phyloP scores from a whole-genome alignment of 2,329 filamentous ascomycete species.

The Botrytis fragariae region DNA sequence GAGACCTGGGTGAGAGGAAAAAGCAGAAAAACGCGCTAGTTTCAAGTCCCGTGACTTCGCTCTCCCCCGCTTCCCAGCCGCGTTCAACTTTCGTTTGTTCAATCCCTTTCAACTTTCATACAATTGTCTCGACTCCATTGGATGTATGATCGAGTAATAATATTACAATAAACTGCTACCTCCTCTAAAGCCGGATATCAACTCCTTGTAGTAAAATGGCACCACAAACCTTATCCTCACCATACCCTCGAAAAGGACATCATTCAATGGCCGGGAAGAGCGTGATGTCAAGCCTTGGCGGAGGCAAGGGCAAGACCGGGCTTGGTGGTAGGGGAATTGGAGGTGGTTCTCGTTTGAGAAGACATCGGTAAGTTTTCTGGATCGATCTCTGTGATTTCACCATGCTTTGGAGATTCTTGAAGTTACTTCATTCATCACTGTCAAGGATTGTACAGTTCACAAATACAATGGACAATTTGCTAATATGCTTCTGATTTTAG shows the following conservation, averaged over 20 bases:
- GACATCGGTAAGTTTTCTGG: constrained; percentile 15
- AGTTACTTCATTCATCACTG: background rate
- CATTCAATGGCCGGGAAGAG: constrained; percentile 5
- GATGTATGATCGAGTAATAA: background rate
- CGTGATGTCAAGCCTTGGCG: background rate
- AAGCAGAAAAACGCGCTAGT: background rate
- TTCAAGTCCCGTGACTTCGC: constrained; percentile 1
- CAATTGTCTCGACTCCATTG: background rate
- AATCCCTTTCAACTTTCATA: background rate
- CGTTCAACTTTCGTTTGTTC: background rate
- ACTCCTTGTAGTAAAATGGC: background rate
- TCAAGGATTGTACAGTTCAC: background rate
- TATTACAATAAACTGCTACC: background rate
- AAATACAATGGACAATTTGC: background rate
- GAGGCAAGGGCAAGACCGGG: constrained; percentile 24
- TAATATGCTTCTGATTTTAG: constrained; percentile 36
- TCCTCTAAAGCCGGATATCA: background rate
- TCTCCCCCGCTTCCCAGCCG: background rate
- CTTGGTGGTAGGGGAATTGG: constrained; percentile 20
- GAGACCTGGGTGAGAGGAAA: background rate
- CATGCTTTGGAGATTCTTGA: background rate
- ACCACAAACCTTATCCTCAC: background rate
- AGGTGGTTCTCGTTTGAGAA: constrained; percentile 18
- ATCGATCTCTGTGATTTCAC: background rate
- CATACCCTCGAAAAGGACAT: background rate